Evolutionary conservation across 768 basidiomycete species (phyloP), one percentile per base, ranked within the genome.

Genomic region (Hemileccinum rubropunctum): DNA sequence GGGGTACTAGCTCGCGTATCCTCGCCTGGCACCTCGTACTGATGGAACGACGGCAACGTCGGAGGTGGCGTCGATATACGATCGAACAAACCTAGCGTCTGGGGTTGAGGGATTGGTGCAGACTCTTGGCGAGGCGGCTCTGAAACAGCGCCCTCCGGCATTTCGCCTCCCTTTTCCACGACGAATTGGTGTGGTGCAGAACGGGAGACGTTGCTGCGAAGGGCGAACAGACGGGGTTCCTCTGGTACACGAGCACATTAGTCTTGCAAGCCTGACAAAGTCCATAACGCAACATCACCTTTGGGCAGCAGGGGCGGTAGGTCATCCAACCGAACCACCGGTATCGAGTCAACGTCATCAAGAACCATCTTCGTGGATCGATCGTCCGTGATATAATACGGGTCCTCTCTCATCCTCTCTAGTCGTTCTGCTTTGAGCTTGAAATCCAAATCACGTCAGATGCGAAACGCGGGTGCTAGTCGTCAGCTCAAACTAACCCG

Each of bases 341-440:
- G 95, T 68, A 98, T 98, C 9, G 85, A 81, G 58, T 97, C 93
- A n/a, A 97, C 57, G 61, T 97, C 91, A 12, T 81, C 78, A 3
- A n/a, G n/a, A n/a, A 26, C 35, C 23, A 48, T 47, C 47, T 68
- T 73, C 55, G 74, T 62, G 1, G 79, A 72, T 47, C 65, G 70
- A 36, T 82, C 80, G 56, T 90, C 87, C 34, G 84, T 76, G 55
- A 97, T 84, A 67, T 97, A 95, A 70, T 93, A 97, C 4, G 95
- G 94, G 63, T 98, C 93, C 54, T 92, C 89, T 35, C 81, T 81
- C 54, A 85, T 74, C 51, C 85, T 81, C 43, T 86, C 92, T 42
- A 84, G 70, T 27, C 91, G 78, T 57, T 88, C 91, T 23, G 81
- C 84, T 57, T 83, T 85, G 39, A 81, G 77, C 93, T 38, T 97